These are phyloP conservation scores for Stemphylium vesicarium DNA, from an alignment of 2,329 filamentous ascomycete species.

Conservation along the genomic window DNA sequence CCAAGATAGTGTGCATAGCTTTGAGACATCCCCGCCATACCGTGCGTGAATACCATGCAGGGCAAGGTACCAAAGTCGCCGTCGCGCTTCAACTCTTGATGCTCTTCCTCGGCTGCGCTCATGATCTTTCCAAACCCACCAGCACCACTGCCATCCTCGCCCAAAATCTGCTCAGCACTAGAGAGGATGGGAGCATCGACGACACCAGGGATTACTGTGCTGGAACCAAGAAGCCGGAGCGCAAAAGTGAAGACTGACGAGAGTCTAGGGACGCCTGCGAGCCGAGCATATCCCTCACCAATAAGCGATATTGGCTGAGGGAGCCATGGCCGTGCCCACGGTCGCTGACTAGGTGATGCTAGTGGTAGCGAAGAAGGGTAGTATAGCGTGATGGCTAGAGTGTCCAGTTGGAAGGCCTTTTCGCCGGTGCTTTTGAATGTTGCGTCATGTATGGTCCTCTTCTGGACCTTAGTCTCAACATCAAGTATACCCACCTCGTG, in stretches of 20 bases:
- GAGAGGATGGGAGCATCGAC: constrained; percentile 52
- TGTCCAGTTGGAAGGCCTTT: constrained; percentile 53
- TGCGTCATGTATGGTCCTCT: constrained; percentile 44
- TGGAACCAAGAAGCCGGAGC: constrained; percentile 52
- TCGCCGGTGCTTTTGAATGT: constrained; percentile 48
- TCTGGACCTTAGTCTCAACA: constrained; percentile 50
- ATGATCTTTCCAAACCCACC: constrained; percentile 24
- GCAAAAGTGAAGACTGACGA: constrained; percentile 49
- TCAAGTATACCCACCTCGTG: constrained; percentile 55
- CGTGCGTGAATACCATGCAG: constrained; percentile 56
- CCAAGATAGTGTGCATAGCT: constrained; percentile 56
- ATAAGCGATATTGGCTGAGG: constrained; percentile 52
- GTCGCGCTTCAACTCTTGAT: constrained; percentile 34
- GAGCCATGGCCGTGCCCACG: constrained; percentile 52
- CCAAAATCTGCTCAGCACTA: constrained; percentile 24
- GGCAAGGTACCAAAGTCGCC: constrained; percentile 44
- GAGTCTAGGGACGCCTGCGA: constrained; percentile 44
- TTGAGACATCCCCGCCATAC: constrained; percentile 55
- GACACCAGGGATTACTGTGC: constrained; percentile 51
- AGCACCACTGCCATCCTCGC: constrained; percentile 27
- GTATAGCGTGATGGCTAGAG: constrained; percentile 55
- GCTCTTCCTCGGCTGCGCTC: constrained; percentile 26
- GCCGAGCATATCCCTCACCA: constrained; percentile 53
- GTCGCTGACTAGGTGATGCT: constrained; percentile 28
- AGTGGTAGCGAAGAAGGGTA: constrained; percentile 49